A percentile compares a stretch with the other conserved stretches of the same genome.
Evolutionary conservation across 2,329 filamentous ascomycete genomes (phyloP).

Genomic region (Hypocreales sp.): DNA sequence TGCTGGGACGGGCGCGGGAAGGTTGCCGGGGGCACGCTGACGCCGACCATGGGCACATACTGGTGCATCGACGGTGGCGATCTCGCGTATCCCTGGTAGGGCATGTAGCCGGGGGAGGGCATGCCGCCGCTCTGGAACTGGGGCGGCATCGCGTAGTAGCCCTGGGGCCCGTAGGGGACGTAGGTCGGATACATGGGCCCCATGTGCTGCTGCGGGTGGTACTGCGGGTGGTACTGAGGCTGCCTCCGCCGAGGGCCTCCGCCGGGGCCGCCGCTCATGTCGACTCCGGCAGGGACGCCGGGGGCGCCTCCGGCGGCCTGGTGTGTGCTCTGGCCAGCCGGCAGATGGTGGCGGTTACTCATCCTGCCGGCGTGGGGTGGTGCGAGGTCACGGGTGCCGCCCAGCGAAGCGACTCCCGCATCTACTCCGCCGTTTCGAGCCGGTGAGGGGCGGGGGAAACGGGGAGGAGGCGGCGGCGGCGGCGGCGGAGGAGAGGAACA

Average conservation of each 20-base stretch:
- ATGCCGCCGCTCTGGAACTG: constrained; percentile 40
- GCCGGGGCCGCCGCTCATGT: constrained; percentile 18
- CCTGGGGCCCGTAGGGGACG: constrained; percentile 30
- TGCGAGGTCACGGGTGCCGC: constrained; percentile 16
- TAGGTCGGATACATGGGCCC: constrained; percentile 35
- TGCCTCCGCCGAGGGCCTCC: constrained; percentile 21
- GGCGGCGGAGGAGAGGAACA: too few relatives aligned
- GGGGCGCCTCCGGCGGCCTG: constrained; percentile 14
- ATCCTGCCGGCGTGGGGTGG: constrained; percentile 56
- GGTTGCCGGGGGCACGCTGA: constrained; percentile 25
- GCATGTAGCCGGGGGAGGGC: constrained; percentile 28
- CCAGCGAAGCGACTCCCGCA: constrained; percentile 18
- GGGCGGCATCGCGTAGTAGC: constrained; percentile 39
- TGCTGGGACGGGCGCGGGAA: constrained; percentile 33
- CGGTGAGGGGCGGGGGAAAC: neutral
- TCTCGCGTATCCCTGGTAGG: constrained; percentile 32
- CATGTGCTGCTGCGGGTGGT: constrained; percentile 25
- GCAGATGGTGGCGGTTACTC: constrained; percentile 62
- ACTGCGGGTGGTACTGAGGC: constrained; percentile 21
- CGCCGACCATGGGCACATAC: constrained; percentile 35
- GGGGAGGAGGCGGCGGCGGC: too few relatives aligned
- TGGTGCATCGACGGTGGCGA: constrained; percentile 38
- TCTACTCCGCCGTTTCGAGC: constrained; percentile 6
- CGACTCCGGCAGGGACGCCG: constrained; percentile 17
- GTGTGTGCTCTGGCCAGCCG: constrained; percentile 52